These are phyloP conservation scores for Termitomyces sp. DNA, from an alignment of 768 basidiomycete genomes.

Conservation along the genomic window DNA sequence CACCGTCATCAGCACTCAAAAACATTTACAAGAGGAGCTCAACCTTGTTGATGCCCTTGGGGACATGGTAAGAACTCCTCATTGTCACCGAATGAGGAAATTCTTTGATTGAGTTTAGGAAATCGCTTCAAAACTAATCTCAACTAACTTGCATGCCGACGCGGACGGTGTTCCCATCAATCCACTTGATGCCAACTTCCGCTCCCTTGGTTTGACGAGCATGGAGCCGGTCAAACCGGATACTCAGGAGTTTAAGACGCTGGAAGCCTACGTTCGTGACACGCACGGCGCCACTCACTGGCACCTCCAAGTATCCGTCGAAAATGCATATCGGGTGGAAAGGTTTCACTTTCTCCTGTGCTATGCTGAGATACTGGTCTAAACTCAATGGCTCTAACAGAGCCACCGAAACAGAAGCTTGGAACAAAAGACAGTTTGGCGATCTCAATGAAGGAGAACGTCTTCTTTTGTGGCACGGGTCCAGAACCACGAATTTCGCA, in stretches of 20 bases:
- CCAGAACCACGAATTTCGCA: constrained; percentile 58
- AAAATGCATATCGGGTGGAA: constrained; percentile 50
- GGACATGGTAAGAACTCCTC: constrained; percentile 44
- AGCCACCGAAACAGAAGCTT: constrained; percentile 26
- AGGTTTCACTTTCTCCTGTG: constrained; percentile 24
- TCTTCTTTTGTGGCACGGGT: constrained; percentile 60
- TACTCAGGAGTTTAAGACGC: constrained; percentile 41
- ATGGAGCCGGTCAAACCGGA: constrained; percentile 40
- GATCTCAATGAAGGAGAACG: constrained; percentile 42
- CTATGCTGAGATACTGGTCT: neutral
- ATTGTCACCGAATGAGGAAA: neutral
- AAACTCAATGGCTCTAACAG: constrained; percentile 7
- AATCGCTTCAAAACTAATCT: constrained; percentile 53
- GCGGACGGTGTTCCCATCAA: constrained; percentile 44
- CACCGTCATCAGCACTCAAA: constrained; percentile 29
- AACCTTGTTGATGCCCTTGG: constrained; percentile 62
- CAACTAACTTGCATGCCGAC: constrained; percentile 30
- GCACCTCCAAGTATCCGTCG: constrained; percentile 35
- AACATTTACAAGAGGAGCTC: constrained; percentile 45
- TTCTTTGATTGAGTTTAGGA: constrained; percentile 28
- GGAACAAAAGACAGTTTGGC: constrained; percentile 40
- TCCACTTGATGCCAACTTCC: constrained; percentile 52
- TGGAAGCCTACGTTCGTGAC: constrained; percentile 44
- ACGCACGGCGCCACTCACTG: constrained; percentile 53
- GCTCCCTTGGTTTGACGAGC: constrained; percentile 41